Percentiles rank a stretch among this genome's conserved stretches.
Evolutionary conservation across 2,329 filamentous ascomycete species (phyloP).

Genomic region (Didymella arachidicola): DNA sequence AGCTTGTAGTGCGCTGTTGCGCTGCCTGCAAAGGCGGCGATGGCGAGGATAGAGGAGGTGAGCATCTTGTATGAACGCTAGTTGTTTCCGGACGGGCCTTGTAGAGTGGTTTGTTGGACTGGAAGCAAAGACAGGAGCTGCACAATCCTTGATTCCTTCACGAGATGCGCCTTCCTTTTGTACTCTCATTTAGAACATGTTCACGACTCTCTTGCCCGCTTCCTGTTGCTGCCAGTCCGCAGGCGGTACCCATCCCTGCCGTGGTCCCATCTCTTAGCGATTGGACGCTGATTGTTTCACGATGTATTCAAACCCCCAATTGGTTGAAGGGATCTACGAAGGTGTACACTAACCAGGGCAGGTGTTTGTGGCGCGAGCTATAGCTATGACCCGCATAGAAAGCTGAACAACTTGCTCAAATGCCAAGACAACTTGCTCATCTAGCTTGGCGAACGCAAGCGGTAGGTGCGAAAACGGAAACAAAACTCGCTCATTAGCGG

Average conservation of each 20-base stretch:
- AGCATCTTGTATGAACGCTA: slow-evolving; percentile 29
- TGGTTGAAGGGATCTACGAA: slow-evolving; percentile 3
- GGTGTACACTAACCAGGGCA: slow-evolving; percentile 15
- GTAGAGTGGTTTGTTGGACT: not conserved
- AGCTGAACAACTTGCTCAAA: not conserved
- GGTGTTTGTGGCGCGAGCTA: slow-evolving; percentile 37
- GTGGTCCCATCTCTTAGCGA: not conserved
- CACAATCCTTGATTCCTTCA: not conserved
- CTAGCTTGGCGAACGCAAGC: slow-evolving; percentile 27
- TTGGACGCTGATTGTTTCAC: slow-evolving; percentile 12
- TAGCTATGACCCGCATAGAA: slow-evolving; percentile 28
- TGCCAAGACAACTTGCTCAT: not conserved
- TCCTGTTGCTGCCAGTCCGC: slow-evolving; percentile 8
- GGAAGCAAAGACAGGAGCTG: not conserved
- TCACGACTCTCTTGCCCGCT: slow-evolving; percentile 4
- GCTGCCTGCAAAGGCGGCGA: slow-evolving; percentile 40
- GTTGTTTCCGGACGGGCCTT: not conserved
- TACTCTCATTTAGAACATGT: slow-evolving; percentile 18
- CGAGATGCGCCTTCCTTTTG: slow-evolving; percentile 5
- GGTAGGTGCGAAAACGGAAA: slow-evolving; percentile 14
- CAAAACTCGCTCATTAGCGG: slow-evolving; percentile 10
- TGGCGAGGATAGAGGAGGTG: slow-evolving; percentile 27
- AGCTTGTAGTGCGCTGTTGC: slow-evolving; percentile 55
- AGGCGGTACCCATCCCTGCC: not conserved
- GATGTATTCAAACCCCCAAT: not conserved